These are phyloP conservation scores for Talaromyces sp. DNA, from an alignment of 2,329 filamentous ascomycete species.

Conservation along the genomic window DNA sequence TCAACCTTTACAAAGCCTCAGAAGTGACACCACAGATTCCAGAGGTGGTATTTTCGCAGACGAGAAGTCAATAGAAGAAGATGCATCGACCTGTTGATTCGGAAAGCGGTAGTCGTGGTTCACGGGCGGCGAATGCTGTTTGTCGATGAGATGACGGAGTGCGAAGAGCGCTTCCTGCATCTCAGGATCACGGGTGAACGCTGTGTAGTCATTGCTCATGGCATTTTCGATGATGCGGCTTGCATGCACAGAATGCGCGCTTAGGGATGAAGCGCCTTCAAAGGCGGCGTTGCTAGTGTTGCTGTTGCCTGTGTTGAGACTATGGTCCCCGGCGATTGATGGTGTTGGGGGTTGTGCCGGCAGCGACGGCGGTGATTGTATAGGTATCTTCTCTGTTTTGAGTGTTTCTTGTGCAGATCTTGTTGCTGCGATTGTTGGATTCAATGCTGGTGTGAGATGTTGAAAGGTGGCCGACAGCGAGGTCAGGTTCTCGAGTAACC, in stretches of 20 bases:
- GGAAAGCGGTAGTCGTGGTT: conserved; percentile 29
- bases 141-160: conserved; percentile 37
- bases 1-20: conserved; percentile 35
- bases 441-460: conserved; percentile 20
- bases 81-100: conserved; percentile 23
- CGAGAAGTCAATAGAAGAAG: conserved; percentile 28
- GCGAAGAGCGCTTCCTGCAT: conserved; percentile 38
- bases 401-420: not conserved
- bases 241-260: conserved; percentile 48
- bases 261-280: conserved; percentile 50
- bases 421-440: conserved; percentile 10
- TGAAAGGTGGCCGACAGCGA: conserved; percentile 25
- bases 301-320: conserved; percentile 14
- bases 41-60: conserved; percentile 37
- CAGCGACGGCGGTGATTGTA: not conserved
- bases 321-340: conserved; percentile 3
- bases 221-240: conserved; percentile 43
- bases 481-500: conserved; percentile 36
- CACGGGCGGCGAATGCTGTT: conserved; percentile 29
- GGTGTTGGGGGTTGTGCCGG: not conserved
- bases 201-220: conserved; percentile 32
- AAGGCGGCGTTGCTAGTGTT: conserved; percentile 31
- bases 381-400: not conserved
- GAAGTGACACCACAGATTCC: conserved; percentile 30
- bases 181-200: conserved; percentile 36